A percentile compares a stretch with the other conserved stretches of the same genome.
Conservation (phyloP, 371 early-diverging fungal genomes). For the Globomyces sp. region DNA sequence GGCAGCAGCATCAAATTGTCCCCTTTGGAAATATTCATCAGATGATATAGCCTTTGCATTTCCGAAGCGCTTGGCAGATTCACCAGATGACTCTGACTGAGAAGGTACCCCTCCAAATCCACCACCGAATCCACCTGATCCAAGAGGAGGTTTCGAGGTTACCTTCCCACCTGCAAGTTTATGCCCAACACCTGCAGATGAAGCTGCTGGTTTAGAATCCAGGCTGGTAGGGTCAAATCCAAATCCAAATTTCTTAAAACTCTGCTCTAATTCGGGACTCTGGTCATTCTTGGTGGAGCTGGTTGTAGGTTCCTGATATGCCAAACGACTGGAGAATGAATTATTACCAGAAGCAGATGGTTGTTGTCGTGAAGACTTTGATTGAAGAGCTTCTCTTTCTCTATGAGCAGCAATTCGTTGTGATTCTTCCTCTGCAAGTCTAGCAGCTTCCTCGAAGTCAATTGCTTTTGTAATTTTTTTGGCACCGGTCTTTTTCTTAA, state of each 20-base stretch:
- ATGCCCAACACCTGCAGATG: background rate
- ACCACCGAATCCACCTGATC: slow-evolving; percentile 31
- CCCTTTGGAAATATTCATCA: slow-evolving; percentile 87
- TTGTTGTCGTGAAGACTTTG: slow-evolving; percentile 7
- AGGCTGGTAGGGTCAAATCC: slow-evolving; percentile 44
- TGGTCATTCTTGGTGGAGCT: background rate
- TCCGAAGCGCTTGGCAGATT: slow-evolving; percentile 60
- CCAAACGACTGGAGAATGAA: slow-evolving; percentile 8
- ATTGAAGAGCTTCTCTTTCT: slow-evolving; percentile 23
- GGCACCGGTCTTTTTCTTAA: slow-evolving; percentile 75
- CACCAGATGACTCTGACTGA: slow-evolving; percentile 7
- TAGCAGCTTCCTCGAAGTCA: slow-evolving; percentile 92
- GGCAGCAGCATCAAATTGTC: slow-evolving; percentile 52
- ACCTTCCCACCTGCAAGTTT: background rate
- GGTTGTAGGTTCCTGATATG: slow-evolving; percentile 7
- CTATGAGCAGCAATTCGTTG: slow-evolving; percentile 35
- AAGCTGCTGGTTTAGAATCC: background rate
- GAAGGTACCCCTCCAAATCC: slow-evolving; percentile 14
- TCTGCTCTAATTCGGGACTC: background rate
- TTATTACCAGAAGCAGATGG: background rate
- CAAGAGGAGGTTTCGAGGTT: slow-evolving; percentile 21
- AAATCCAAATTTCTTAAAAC: slow-evolving; percentile 58
- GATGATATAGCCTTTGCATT: slow-evolving; percentile 79
- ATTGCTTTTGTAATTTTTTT: slow-evolving; percentile 71
- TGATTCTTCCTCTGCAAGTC: slow-evolving; percentile 83